Conservation (phyloP, 2,329 filamentous ascomycete genomes). For the Tolypocladium cylindrosporum region DNA sequence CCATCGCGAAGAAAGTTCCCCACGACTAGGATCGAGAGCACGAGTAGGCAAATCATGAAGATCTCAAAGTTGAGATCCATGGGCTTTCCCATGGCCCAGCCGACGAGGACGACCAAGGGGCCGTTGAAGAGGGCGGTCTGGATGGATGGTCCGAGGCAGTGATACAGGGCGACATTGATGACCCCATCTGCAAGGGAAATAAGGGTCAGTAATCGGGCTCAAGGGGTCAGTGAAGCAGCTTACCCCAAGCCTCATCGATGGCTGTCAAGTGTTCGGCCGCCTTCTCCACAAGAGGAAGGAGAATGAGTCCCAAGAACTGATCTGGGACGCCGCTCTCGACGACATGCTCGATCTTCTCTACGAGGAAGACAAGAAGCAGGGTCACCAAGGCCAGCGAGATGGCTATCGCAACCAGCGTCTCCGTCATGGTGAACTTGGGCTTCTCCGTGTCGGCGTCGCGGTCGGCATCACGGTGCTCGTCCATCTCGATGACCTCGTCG, state of each 20-base stretch:
- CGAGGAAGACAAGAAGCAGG: no score
- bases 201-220: slow-evolving; percentile 12
- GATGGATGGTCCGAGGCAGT: slow-evolving; percentile 77
- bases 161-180: slow-evolving; percentile 70
- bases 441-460: slow-evolving; percentile 45
- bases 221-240: no score
- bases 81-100: slow-evolving; percentile 61
- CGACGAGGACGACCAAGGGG: slow-evolving; percentile 72
- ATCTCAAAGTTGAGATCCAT: slow-evolving; percentile 81
- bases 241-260: no score
- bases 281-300: no score
- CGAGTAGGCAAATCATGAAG: slow-evolving; percentile 66
- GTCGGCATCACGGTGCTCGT: slow-evolving; percentile 40
- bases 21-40: slow-evolving; percentile 77
- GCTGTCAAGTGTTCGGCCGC: no score
- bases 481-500: slow-evolving; percentile 39
- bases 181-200: neutral
- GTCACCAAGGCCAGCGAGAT: no score
- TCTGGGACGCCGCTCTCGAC: no score
- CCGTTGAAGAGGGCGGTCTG: slow-evolving; percentile 86
- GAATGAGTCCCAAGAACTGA: no score
- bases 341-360: no score
- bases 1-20: slow-evolving; percentile 81
- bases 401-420: slow-evolving; percentile 26
- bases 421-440: slow-evolving; percentile 55